phyloP scores from a whole-genome alignment of 345 rosid genomes.

The Sonneratia alba region DNA sequence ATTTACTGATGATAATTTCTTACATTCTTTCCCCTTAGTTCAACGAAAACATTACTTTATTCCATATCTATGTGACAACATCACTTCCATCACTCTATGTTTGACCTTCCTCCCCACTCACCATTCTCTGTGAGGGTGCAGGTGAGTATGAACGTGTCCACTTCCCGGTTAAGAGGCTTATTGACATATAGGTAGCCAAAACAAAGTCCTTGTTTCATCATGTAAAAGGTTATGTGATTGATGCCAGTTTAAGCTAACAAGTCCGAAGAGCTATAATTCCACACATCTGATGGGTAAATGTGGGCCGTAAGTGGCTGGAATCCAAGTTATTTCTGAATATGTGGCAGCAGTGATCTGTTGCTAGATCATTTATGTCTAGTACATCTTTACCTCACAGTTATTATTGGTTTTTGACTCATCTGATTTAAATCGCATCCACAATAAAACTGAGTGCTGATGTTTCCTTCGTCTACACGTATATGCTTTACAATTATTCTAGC shows the following conservation, averaged over 20 bases:
- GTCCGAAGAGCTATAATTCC: not conserved
- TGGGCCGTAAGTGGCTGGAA: not conserved
- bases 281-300: not conserved
- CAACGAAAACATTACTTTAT: not conserved
- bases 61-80: not conserved
- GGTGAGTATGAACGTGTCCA: not conserved
- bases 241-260: not conserved
- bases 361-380: not conserved
- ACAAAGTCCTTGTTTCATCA: not conserved
- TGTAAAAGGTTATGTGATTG: not conserved
- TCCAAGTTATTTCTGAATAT: not conserved
- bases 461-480: constrained; percentile 18
- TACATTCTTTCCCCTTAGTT: not conserved
- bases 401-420: constrained; percentile 21
- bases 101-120: not conserved
- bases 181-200: not conserved
- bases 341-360: not conserved
- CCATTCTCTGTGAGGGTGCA: not conserved
- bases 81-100: not conserved
- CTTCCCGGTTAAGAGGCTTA: no score
- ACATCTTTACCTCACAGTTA: not conserved
- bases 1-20: not conserved
- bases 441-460: constrained; percentile 10
- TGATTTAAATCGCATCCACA: constrained; percentile 11
- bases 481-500: constrained; percentile 7